A percentile compares a stretch with the other conserved stretches of the same genome.
Conservation (phyloP, 2,329 filamentous ascomycete genomes). For the Aspergillus costaricaensis region DNA sequence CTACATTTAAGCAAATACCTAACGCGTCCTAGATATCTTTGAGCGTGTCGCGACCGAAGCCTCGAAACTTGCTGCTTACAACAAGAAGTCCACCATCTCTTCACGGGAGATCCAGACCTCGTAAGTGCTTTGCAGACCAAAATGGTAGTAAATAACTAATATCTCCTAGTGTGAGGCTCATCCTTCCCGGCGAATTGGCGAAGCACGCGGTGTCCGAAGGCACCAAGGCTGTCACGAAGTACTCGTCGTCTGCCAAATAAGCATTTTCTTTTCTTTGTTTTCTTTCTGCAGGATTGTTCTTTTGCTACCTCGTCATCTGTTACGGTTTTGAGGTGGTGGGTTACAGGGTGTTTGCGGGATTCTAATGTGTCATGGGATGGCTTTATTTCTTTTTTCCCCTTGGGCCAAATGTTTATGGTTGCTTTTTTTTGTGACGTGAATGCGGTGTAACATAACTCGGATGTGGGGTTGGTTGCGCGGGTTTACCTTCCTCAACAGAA, state of each 20-base stretch:
- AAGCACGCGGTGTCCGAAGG: slow-evolving; percentile 99
- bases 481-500: slow-evolving; percentile 34
- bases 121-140: slow-evolving; percentile 45
- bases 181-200: slow-evolving; percentile 96
- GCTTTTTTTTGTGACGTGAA: slow-evolving; percentile 44
- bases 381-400: slow-evolving; percentile 41
- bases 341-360: slow-evolving; percentile 49
- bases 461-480: slow-evolving; percentile 38
- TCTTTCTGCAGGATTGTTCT: slow-evolving; percentile 54
- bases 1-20: background rate
- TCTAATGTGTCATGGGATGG: slow-evolving; percentile 54
- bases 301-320: slow-evolving; percentile 45
- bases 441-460: slow-evolving; percentile 51
- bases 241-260: slow-evolving; percentile 99
- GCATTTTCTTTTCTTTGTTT: slow-evolving; percentile 54
- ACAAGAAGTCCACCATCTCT: slow-evolving; percentile 99
- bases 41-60: slow-evolving; percentile 98
- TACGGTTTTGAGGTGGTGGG: slow-evolving; percentile 47
- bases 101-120: slow-evolving; percentile 99
- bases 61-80: slow-evolving; percentile 98
- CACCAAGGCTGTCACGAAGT: slow-evolving; percentile 99
- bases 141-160: slow-evolving; percentile 29
- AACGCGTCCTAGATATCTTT: slow-evolving; percentile 76
- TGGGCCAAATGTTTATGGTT: slow-evolving; percentile 46
- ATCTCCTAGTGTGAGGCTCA: slow-evolving; percentile 73